A percentile compares a stretch with the other conserved stretches of the same genome.
Conservation (phyloP, 139 green algal species). For the Micractinium sp. region DNA sequence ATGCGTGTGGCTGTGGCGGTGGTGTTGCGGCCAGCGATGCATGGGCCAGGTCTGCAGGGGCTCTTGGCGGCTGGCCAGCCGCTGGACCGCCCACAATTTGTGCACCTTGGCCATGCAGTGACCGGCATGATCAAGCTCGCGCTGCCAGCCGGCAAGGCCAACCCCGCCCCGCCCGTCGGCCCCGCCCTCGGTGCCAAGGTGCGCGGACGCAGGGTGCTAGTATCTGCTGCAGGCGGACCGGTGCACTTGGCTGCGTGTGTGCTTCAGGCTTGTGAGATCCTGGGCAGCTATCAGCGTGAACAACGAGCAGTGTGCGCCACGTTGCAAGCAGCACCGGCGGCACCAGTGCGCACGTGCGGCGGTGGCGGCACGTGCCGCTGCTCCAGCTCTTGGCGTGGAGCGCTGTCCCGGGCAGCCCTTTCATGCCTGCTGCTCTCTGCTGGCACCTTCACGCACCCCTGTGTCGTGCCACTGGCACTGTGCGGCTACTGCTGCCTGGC, state of each 20-base stretch:
- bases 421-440: neutral
- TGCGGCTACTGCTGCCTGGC: too few relatives aligned
- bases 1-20: conserved; percentile 13
- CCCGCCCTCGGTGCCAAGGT: conserved; percentile 97
- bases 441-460: too few relatives aligned
- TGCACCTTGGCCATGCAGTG: neutral
- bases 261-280: neutral
- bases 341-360: neutral
- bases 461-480: too few relatives aligned
- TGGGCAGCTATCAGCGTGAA: neutral
- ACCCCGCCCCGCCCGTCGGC: conserved; percentile 96
- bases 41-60: neutral
- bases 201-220: neutral
- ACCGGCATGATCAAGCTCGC: conserved; percentile 92
- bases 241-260: too few relatives aligned
- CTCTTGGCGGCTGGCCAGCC: neutral
- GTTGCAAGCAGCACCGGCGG: neutral
- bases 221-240: too few relatives aligned
- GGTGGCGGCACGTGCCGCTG: too few relatives aligned
- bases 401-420: neutral
- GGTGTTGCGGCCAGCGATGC: neutral
- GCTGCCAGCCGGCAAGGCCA: conserved; percentile 97
- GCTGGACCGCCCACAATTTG: neutral
- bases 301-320: neutral
- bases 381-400: neutral